Evolutionary conservation across 1,139 yeast genomes (phyloP).

Genomic region (Pichia norvegensis): DNA sequence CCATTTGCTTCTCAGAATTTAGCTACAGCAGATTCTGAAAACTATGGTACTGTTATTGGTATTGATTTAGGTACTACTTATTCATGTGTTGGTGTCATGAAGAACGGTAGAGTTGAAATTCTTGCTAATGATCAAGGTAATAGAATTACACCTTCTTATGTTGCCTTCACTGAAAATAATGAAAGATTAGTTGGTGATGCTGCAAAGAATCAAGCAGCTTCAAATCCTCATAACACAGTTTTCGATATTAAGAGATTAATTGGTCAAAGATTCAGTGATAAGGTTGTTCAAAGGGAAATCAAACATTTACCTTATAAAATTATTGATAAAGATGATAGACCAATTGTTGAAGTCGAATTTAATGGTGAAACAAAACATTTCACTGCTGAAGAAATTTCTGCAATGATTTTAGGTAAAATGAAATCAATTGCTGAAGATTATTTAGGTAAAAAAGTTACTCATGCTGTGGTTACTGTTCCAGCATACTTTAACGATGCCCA

Average conservation of each 20-base stretch:
- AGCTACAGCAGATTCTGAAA: slow-evolving; percentile 43
- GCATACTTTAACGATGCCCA: slow-evolving; percentile 98
- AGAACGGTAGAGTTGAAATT: slow-evolving; percentile 84
- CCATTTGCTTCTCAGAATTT: slow-evolving; percentile 40
- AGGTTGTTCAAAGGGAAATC: slow-evolving; percentile 71
- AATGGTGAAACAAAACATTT: slow-evolving; percentile 55
- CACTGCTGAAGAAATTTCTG: slow-evolving; percentile 86
- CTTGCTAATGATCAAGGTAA: slow-evolving; percentile 94
- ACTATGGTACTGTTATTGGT: slow-evolving; percentile 76
- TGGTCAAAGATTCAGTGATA: slow-evolving; percentile 70
- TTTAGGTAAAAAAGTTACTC: slow-evolving; percentile 81
- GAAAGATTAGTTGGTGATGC: slow-evolving; percentile 93
- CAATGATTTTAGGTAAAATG: slow-evolving; percentile 89
- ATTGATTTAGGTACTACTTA: slow-evolving; percentile 87
- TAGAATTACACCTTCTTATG: slow-evolving; percentile 89
- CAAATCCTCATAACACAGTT: slow-evolving; percentile 70
- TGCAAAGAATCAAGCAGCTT: slow-evolving; percentile 87
- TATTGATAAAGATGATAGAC: slow-evolving; percentile 65
- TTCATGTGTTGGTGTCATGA: slow-evolving; percentile 94
- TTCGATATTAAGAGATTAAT: slow-evolving; percentile 84
- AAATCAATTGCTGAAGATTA: slow-evolving; percentile 89
- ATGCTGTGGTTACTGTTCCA: slow-evolving; percentile 94
- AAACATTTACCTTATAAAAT: slow-evolving; percentile 75
- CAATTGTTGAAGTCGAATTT: slow-evolving; percentile 66
- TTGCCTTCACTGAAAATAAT: slow-evolving; percentile 61